Percentiles rank a stretch among this genome's conserved stretches.
Conservation (phyloP, 2,329 filamentous ascomycete species). For the Ophiostoma piceae region DNA sequence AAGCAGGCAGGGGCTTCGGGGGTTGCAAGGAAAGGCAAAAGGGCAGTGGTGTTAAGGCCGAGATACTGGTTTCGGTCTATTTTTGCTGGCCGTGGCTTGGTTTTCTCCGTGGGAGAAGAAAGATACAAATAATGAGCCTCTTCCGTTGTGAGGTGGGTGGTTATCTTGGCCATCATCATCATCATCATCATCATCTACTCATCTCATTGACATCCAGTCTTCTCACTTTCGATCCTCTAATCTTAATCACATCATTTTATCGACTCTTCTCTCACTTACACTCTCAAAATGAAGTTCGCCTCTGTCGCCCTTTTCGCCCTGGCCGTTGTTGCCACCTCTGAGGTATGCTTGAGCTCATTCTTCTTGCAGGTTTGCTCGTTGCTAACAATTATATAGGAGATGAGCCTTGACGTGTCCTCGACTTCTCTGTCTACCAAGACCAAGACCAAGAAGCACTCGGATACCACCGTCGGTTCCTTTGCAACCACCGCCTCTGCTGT, state of each 20-base stretch:
- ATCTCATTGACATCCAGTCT: neutral
- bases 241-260: no score
- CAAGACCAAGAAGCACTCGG: conserved; percentile 9
- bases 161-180: neutral
- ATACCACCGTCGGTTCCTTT: neutral
- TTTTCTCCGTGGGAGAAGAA: neutral
- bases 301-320: conserved; percentile 23
- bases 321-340: conserved; percentile 24
- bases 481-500: neutral
- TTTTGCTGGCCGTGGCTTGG: neutral
- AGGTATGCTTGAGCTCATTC: conserved; percentile 17
- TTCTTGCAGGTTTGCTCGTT: neutral
- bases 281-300: conserved; percentile 23
- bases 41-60: neutral
- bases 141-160: neutral
- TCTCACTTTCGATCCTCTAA: neutral
- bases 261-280: neutral
- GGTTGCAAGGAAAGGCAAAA: neutral
- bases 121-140: neutral
- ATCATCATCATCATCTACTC: neutral
- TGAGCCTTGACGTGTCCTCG: conserved; percentile 11
- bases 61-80: neutral
- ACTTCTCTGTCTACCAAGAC: conserved; percentile 7
- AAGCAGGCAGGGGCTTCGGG: neutral
- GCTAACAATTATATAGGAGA: conserved; percentile 7